A percentile compares a stretch with the other conserved stretches of the same genome.
Evolutionary conservation across 129 eudicot genomes (phyloP).

Genomic region (Ambrosia trifida): DNA sequence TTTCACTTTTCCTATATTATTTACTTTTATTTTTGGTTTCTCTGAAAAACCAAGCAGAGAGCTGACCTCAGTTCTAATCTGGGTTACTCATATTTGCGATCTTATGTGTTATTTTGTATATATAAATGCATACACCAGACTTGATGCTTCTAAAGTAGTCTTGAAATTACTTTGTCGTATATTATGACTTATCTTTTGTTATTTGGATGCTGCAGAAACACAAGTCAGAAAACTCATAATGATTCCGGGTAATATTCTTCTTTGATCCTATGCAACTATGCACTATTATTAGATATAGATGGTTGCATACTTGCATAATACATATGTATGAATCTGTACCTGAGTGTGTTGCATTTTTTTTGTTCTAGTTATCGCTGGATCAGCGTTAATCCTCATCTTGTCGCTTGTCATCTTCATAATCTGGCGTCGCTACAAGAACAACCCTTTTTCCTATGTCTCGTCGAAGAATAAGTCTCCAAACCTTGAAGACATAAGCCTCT

Average conservation of each 20-base stretch:
- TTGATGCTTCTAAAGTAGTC: no score
- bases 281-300: background rate
- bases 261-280: background rate
- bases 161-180: constrained; percentile 3
- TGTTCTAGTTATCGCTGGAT: constrained; percentile 34
- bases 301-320: constrained; percentile 12
- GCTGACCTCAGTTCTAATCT: background rate
- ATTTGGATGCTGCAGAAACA: no score
- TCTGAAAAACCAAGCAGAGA: background rate
- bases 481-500: background rate
- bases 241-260: constrained; percentile 17
- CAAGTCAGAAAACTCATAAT: no score
- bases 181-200: no score
- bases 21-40: background rate
- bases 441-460: constrained; percentile 3
- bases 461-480: constrained; percentile 29
- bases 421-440: constrained; percentile 23
- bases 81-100: background rate
- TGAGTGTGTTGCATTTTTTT: background rate
- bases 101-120: background rate
- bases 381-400: constrained; percentile 24
- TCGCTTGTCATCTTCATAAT: constrained; percentile 18
- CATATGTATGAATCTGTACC: background rate
- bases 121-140: no score
- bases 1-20: background rate